phyloP scores from a whole-genome alignment of 306 rosid genomes.

The Sesbania bispinosa region DNA sequence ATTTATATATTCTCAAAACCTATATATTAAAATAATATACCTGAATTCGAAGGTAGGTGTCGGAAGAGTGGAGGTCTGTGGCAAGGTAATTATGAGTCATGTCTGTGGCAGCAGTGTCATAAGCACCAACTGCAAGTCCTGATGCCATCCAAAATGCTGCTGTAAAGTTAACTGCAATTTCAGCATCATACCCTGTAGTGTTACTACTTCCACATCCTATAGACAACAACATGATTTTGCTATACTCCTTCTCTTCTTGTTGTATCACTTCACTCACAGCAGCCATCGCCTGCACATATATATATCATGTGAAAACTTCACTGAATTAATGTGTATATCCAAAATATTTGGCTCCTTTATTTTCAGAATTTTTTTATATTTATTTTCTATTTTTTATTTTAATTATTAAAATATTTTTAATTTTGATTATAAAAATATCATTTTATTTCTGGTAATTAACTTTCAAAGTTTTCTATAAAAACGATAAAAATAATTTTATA shows the following conservation, averaged over 20 bases:
- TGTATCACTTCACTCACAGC: conserved; percentile 58
- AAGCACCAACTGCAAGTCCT: not conserved
- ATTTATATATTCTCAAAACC: too few relatives aligned
- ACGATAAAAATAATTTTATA: too few relatives aligned
- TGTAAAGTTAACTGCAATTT: not conserved
- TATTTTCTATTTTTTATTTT: too few relatives aligned
- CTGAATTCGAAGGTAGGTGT: not conserved
- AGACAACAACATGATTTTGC: not conserved
- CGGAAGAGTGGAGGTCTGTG: not conserved
- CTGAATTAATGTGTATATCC: too few relatives aligned
- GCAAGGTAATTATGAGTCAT: not conserved
- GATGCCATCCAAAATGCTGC: not conserved
- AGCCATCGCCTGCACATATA: conserved; percentile 44
- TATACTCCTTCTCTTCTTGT: conserved; percentile 20
- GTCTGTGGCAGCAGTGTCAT: not conserved
- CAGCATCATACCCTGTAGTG: not conserved
- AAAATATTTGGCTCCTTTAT: too few relatives aligned
- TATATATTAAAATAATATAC: too few relatives aligned
- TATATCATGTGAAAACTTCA: too few relatives aligned
- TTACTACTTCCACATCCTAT: not conserved
- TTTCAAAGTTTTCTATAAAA: too few relatives aligned
- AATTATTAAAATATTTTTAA: too few relatives aligned
- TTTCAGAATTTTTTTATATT: too few relatives aligned
- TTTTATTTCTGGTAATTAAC: too few relatives aligned
- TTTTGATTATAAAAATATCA: too few relatives aligned